Percentiles rank a stretch among this genome's conserved stretches.
These are phyloP conservation scores for Pseudopithomyces chartarum DNA, from an alignment of 2,329 filamentous ascomycete genomes.

Conservation along the genomic window DNA sequence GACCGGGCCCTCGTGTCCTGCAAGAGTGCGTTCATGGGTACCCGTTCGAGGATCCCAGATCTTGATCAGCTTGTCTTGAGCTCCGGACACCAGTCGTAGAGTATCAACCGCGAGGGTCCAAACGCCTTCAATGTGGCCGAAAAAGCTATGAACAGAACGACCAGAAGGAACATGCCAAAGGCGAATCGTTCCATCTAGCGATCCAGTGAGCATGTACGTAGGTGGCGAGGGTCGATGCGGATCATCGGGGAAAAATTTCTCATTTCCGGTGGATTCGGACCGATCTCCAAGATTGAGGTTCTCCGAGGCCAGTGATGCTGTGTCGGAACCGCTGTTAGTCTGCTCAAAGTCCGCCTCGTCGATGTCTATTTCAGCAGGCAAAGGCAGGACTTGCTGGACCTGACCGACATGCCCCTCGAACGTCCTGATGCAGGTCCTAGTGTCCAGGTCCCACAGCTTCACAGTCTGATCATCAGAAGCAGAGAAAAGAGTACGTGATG, in stretches of 20 bases:
- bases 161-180: conserved; percentile 89
- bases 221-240: conserved; percentile 73
- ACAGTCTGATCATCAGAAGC: conserved; percentile 92
- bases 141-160: conserved; percentile 87
- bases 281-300: conserved; percentile 11
- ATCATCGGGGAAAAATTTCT: conserved; percentile 63
- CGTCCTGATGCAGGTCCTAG: conserved; percentile 72
- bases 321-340: conserved; percentile 57
- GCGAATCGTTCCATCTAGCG: conserved; percentile 87
- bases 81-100: conserved; percentile 83
- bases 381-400: conserved; percentile 85
- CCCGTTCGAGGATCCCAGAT: conserved; percentile 92
- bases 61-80: conserved; percentile 94
- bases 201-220: conserved; percentile 90
- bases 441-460: conserved; percentile 91
- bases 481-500: conserved; percentile 85
- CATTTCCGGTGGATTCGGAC: conserved; percentile 17
- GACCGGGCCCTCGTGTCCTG: conserved; percentile 86
- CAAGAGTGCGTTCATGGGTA: conserved; percentile 89
- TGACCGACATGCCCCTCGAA: conserved; percentile 94
- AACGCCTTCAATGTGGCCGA: conserved; percentile 93
- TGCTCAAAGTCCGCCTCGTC: conserved; percentile 69
- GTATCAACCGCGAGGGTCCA: conserved; percentile 93
- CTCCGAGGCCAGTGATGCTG: conserved; percentile 42
- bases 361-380: conserved; percentile 87